Percentiles rank a stretch among this genome's conserved stretches.
phyloP scores from a whole-genome alignment of 208 protist species.

The Naegleria lovaniensis region DNA sequence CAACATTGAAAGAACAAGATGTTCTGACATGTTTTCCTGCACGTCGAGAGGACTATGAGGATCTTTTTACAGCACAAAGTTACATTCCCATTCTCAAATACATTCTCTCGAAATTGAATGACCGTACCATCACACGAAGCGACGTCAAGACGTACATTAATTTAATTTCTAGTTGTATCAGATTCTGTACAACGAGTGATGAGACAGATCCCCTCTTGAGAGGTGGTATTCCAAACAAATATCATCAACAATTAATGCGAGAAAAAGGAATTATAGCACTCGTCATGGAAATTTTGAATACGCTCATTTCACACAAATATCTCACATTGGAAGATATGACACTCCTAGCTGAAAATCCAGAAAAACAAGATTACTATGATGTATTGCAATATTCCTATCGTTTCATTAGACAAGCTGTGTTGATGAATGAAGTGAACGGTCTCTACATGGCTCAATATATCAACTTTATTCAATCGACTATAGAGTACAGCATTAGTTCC shows the following conservation, averaged over 20 bases:
- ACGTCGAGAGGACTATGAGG: neutral
- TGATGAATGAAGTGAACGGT: neutral
- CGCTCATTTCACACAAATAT: neutral
- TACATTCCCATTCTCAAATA: neutral
- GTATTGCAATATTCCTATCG: neutral
- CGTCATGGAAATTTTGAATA: neutral
- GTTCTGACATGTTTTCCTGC: neutral
- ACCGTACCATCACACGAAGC: neutral
- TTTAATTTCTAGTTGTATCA: slow-evolving; percentile 1
- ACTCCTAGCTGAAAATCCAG: no score
- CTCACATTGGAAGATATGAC: neutral
- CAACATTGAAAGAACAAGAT: neutral
- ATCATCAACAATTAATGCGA: neutral
- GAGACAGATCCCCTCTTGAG: neutral
- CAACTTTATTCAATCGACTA: neutral
- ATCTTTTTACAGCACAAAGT: neutral
- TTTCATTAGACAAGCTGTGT: neutral
- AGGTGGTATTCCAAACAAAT: neutral
- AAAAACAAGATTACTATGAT: neutral
- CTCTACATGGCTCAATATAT: neutral
- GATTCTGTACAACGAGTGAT: neutral
- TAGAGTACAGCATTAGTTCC: neutral
- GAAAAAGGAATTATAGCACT: neutral
- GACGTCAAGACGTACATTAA: neutral
- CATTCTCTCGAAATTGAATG: neutral